phyloP scores from a whole-genome alignment of 208 protist species.

The Balamuthia mandrillaris region DNA sequence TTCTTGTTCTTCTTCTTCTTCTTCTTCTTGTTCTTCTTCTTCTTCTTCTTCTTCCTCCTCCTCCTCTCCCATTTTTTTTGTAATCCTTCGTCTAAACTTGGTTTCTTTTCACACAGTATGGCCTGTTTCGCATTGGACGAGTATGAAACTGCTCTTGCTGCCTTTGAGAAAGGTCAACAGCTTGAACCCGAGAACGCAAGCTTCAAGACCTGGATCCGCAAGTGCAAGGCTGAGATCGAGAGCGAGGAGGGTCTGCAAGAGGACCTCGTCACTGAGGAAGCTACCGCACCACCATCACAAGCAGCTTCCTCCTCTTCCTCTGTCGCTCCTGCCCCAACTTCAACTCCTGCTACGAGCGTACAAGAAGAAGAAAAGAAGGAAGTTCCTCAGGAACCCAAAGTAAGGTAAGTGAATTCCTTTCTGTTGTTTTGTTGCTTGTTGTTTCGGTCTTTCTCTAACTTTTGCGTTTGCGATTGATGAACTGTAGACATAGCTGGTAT shows the following conservation, averaged over 20 bases:
- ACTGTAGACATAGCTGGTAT: constrained; percentile 37
- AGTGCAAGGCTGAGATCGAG: constrained; percentile 45
- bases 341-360: background rate
- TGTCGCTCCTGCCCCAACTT: background rate
- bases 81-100: too few relatives aligned
- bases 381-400: background rate
- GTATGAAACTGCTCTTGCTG: constrained; percentile 32
- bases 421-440: background rate
- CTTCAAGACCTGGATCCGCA: constrained; percentile 54
- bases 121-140: constrained; percentile 47
- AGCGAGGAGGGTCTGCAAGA: background rate
- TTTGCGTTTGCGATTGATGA: background rate
- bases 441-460: background rate
- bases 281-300: background rate
- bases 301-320: background rate
- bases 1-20: background rate
- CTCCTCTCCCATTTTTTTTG: background rate
- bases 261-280: too few relatives aligned
- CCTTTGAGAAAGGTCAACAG: constrained; percentile 30
- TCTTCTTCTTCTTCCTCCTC: background rate
- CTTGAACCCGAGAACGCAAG: constrained; percentile 3
- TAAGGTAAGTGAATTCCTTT: background rate
- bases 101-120: background rate
- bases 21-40: background rate
- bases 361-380: background rate